Evolutionary conservation across 257 asterid genomes (phyloP), one percentile per base, ranked within the genome.

Genomic region (Solanum clarkiae): DNA sequence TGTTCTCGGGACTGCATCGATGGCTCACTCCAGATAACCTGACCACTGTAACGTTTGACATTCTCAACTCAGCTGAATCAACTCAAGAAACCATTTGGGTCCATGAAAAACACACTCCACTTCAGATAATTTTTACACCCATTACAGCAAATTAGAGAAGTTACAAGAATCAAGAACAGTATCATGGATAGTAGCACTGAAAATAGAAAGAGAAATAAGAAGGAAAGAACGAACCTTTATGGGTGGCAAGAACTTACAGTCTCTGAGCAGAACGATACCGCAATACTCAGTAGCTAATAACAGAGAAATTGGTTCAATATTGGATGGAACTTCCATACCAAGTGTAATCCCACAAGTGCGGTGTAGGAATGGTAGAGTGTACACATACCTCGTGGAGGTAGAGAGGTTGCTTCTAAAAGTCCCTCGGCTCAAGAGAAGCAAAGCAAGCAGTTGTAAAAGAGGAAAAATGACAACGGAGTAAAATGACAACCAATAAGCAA

Each of bases 41-140:
- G 92, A 84, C 98, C 97, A 81, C 97, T 95, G 40, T 92, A 95
- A 84, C 98, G 98, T 51, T 88, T 80, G 75, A 93, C 96, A 86
- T 95, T 96, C 91, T 93, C 98, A 36, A 96, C 97, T 93, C 95
- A 94, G 92, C 98, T 92, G 22, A 70, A 42, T 10, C 26, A 40
- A 9, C 51, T 69, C 53, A 69, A 69, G 47, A 69, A 69, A 40
- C 29, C 51, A 69, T 9, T 69, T 9, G 79, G 29, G 29, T 18
- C 80, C 26, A 36, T 36, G 26, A 42, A 12, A 42, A 70, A 62
- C 54, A 70, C 17, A 70, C 10, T 70, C 24, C 9, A 42, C 16
- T 42, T 40, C 80, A 70, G 5, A 70, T 40, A 70, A 6, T 10
- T 42, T 40, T 5, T 40, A 36, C n/a, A 70, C 54, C 29, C 29